Percentiles rank a stretch among this genome's conserved stretches.
phyloP scores from a whole-genome alignment of 345 rosid species.

The Alliaria petiolata region DNA sequence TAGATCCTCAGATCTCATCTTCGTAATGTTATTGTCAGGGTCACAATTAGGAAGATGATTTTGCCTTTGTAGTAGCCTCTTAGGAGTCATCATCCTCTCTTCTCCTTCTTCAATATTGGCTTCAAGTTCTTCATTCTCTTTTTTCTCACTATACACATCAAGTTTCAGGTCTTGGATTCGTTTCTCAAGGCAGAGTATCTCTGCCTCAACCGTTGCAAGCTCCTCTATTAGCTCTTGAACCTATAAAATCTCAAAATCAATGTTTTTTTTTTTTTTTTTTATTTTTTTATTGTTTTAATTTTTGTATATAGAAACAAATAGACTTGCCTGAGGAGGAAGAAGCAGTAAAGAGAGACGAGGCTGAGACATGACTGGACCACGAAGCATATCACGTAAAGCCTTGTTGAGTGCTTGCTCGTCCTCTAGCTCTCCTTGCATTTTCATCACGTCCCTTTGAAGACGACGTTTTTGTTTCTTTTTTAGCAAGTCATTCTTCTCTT shows the following conservation, averaged over 20 bases:
- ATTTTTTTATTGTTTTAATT: too few species aligned
- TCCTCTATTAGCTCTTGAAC: slow-evolving; percentile 68
- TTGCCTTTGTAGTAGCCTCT: slow-evolving; percentile 27
- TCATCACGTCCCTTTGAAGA: slow-evolving; percentile 34
- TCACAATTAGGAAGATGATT: slow-evolving; percentile 35
- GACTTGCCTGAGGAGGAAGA: slow-evolving; percentile 72
- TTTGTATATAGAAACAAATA: too few species aligned
- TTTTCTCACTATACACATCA: slow-evolving; percentile 52
- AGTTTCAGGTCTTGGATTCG: slow-evolving; percentile 62
- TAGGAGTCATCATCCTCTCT: slow-evolving; percentile 42
- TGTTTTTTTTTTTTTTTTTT: background rate
- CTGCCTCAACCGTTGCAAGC: slow-evolving; percentile 73
- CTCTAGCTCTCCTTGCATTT: slow-evolving; percentile 59
- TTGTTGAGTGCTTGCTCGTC: slow-evolving; percentile 55
- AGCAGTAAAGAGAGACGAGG: slow-evolving; percentile 57
- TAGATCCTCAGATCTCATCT: slow-evolving; percentile 25
- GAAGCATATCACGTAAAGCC: slow-evolving; percentile 56
- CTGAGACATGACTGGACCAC: slow-evolving; percentile 54
- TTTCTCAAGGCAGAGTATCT: slow-evolving; percentile 72
- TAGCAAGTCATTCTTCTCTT: slow-evolving; percentile 45
- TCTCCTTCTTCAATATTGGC: slow-evolving; percentile 22
- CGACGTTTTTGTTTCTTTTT: slow-evolving; percentile 44
- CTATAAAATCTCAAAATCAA: slow-evolving; percentile 34
- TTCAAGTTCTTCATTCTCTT: slow-evolving; percentile 25
- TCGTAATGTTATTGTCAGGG: slow-evolving; percentile 20